Percentiles rank a stretch among this genome's conserved stretches.
These are phyloP conservation scores for Ehretia macrophylla DNA, from an alignment of 257 asterid genomes.

Conservation along the genomic window DNA sequence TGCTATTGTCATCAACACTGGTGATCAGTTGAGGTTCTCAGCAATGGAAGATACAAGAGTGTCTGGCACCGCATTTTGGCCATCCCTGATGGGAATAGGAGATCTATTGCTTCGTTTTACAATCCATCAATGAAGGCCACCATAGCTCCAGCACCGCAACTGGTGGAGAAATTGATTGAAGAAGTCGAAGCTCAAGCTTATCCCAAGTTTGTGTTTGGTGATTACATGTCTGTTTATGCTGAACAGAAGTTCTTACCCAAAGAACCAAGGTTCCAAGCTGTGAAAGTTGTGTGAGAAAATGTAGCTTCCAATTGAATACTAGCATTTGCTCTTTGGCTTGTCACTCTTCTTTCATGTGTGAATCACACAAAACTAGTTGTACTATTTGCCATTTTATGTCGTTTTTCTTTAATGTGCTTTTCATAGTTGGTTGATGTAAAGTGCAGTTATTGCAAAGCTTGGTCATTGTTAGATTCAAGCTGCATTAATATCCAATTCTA, in stretches of 20 bases:
- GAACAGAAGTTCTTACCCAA: constrained; percentile 73
- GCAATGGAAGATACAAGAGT: constrained; percentile 79
- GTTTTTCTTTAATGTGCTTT: too few species aligned
- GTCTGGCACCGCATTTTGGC: constrained; percentile 74
- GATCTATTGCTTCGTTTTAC: constrained; percentile 77
- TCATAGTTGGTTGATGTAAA: too few species aligned
- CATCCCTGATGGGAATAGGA: constrained; percentile 44
- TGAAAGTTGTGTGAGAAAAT: constrained; percentile 16
- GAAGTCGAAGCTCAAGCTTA: constrained; percentile 18
- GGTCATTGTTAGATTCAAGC: too few species aligned
- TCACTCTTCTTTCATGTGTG: too few species aligned
- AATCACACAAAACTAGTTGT: too few species aligned
- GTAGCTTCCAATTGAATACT: too few species aligned
- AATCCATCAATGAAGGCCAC: constrained; percentile 72
- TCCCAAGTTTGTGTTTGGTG: constrained; percentile 72
- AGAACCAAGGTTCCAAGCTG: constrained; percentile 81
- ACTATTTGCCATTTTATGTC: too few species aligned
- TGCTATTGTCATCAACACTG: constrained; percentile 69
- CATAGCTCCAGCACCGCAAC: constrained; percentile 51
- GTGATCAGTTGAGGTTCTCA: constrained; percentile 80
- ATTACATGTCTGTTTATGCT: constrained; percentile 66
- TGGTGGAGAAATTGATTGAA: constrained; percentile 5
- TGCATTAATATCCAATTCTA: too few species aligned
- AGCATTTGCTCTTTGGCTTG: too few species aligned
- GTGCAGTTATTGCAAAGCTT: too few species aligned